Evolutionary conservation across 495 filamentous ascomycete species (phyloP).

Genomic region (Chaetomidium leptoderma): DNA sequence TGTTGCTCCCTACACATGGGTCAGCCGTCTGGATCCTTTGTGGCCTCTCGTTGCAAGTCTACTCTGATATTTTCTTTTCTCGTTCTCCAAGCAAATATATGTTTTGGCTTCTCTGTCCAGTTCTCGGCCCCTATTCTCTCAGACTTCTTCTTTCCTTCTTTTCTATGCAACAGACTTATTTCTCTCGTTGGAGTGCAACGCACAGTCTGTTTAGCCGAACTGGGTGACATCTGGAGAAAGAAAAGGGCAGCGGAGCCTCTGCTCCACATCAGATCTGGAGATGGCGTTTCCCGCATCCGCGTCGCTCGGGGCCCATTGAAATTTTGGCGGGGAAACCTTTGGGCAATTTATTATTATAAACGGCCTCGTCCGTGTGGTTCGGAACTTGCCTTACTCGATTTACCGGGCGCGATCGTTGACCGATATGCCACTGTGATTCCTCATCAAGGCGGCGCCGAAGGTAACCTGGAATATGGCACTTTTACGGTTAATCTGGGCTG

Average conservation of each 20-base stretch:
- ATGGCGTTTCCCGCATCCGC: neutral
- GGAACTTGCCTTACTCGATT: slow-evolving; percentile 7
- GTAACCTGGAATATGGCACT: neutral
- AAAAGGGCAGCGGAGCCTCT: neutral
- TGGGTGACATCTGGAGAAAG: too few relatives aligned
- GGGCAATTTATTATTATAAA: neutral
- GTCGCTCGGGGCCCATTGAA: neutral
- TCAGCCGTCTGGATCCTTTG: too few relatives aligned
- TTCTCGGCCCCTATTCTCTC: too few relatives aligned
- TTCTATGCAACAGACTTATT: too few relatives aligned
- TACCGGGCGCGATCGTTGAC: neutral
- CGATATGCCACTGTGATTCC: neutral
- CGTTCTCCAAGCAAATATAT: too few relatives aligned
- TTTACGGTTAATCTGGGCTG: neutral
- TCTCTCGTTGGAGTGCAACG: too few relatives aligned
- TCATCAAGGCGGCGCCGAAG: neutral
- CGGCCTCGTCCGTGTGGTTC: neutral
- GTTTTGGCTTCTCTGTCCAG: too few relatives aligned
- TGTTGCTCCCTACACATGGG: too few relatives aligned
- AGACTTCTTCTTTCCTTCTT: too few relatives aligned
- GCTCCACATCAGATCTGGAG: slow-evolving; percentile 7
- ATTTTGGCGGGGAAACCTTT: neutral
- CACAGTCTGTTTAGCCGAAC: too few relatives aligned
- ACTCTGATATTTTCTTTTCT: too few relatives aligned
- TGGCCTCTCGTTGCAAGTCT: too few relatives aligned